phyloP scores from a whole-genome alignment of 805 yeast genomes.

The Candida tammaniensis region DNA sequence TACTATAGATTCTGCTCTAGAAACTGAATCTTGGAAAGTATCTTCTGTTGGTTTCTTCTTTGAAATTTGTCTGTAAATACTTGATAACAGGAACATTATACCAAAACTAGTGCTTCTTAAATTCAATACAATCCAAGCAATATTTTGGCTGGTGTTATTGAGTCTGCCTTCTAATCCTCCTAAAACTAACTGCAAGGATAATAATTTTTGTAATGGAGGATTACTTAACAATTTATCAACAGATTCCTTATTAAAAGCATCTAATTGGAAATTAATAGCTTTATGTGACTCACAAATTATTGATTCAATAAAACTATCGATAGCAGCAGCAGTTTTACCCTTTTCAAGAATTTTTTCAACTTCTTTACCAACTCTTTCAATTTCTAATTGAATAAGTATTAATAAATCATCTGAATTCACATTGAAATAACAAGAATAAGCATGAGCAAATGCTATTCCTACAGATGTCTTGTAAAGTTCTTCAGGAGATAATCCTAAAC shows the following conservation, averaged over 20 bases:
- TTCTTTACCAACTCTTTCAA: conserved; percentile 21
- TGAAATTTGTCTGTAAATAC: conserved; percentile 63
- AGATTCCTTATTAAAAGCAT: conserved; percentile 62
- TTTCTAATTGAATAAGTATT: conserved; percentile 50
- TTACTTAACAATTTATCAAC: conserved; percentile 72
- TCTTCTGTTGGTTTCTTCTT: conserved; percentile 55
- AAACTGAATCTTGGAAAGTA: conserved; percentile 49
- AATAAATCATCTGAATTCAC: conserved; percentile 69
- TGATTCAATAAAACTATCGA: conserved; percentile 32
- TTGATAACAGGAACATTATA: conserved; percentile 57
- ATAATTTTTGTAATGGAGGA: conserved; percentile 72
- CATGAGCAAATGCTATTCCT: conserved; percentile 63
- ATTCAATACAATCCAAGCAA: conserved; percentile 66
- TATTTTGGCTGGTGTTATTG: conserved; percentile 32
- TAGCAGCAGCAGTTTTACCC: conserved; percentile 8
- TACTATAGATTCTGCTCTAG: conserved; percentile 61
- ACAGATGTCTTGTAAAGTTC: conserved; percentile 47
- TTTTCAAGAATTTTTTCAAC: conserved; percentile 15
- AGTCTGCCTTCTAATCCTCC: conserved; percentile 38
- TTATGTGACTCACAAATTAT: conserved; percentile 66
- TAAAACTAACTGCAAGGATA: conserved; percentile 65
- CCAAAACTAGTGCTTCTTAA: conserved; percentile 71
- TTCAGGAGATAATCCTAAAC: conserved; percentile 21
- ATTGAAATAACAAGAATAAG: conserved; percentile 67
- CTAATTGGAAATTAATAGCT: conserved; percentile 71